Conservation (phyloP, 345 rosid genomes). For the Carallia brachiata region DNA sequence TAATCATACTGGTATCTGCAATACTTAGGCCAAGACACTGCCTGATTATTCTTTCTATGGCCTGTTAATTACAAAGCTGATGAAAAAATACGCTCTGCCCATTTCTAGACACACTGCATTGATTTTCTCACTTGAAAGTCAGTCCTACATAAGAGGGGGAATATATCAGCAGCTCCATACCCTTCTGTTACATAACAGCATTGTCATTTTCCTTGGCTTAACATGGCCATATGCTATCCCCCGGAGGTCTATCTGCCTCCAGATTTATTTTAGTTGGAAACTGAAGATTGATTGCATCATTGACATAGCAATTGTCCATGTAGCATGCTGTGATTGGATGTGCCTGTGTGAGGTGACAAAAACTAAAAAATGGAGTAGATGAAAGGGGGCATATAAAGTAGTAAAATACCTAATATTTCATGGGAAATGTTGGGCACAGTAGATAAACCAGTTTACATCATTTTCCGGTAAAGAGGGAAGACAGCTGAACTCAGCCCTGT, state of each 20-base stretch:
- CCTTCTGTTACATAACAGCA: neutral
- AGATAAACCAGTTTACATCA: slow-evolving; percentile 32
- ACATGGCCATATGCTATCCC: slow-evolving; percentile 1
- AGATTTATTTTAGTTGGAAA: slow-evolving; percentile 7
- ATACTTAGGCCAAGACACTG: too few relatives aligned
- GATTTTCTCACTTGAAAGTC: neutral
- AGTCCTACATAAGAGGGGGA: neutral
- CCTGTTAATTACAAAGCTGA: too few relatives aligned
- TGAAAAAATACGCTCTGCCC: too few relatives aligned
- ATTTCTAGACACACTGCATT: neutral
- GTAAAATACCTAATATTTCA: slow-evolving; percentile 18
- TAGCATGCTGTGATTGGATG: slow-evolving; percentile 14
- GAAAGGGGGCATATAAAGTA: neutral
- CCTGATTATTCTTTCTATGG: too few relatives aligned
- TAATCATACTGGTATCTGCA: neutral
- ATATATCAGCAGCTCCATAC: neutral
- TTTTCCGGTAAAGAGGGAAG: slow-evolving; percentile 35
- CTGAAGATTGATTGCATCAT: slow-evolving; percentile 16
- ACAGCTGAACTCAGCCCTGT: neutral
- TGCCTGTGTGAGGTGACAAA: neutral
- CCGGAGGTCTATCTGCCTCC: too few relatives aligned
- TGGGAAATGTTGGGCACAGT: slow-evolving; percentile 33
- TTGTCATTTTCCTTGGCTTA: neutral
- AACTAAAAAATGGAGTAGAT: neutral
- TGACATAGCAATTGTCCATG: slow-evolving; percentile 1